Percentiles rank a stretch among this genome's conserved stretches.
Conservation (phyloP, 176 grass and related monocot species). For the Triticum turgidum region DNA sequence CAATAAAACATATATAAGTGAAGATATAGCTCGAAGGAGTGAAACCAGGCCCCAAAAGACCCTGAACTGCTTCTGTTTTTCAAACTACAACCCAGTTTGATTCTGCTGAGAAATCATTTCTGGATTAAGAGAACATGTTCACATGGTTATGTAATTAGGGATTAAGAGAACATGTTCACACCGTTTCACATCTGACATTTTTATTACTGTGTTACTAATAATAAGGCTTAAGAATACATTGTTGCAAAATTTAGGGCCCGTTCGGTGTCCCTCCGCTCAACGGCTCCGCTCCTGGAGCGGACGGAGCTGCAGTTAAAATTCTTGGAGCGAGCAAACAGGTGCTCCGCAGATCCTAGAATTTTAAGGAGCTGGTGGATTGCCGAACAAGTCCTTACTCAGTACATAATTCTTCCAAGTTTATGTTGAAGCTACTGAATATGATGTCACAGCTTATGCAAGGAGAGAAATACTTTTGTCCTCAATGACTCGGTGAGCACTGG, state of each 20-base stretch:
- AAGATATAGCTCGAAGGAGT: not conserved
- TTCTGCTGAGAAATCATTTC: not conserved
- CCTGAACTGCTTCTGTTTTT: constrained; percentile 41
- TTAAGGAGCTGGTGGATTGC: too few species aligned
- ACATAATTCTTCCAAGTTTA: not conserved
- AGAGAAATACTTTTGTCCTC: not conserved
- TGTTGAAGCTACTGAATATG: not conserved
- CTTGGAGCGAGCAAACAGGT: too few species aligned
- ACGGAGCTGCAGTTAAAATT: too few species aligned
- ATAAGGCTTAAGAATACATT: not conserved
- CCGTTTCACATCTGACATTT: not conserved
- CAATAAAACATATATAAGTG: not conserved
- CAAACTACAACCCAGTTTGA: constrained; percentile 18
- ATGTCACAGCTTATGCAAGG: not conserved
- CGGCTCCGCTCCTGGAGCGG: too few species aligned
- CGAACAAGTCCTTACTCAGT: not conserved
- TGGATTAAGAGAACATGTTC: not conserved
- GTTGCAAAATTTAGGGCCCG: too few species aligned
- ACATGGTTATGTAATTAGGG: not conserved
- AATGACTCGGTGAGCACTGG: not conserved
- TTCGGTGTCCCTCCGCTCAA: too few species aligned
- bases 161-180: not conserved
- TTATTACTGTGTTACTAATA: not conserved
- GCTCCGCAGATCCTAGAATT: too few species aligned
- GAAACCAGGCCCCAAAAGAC: constrained; percentile 35